Conservation (phyloP, 202 grass and related monocot species). For the Alloteropsis angusta region DNA sequence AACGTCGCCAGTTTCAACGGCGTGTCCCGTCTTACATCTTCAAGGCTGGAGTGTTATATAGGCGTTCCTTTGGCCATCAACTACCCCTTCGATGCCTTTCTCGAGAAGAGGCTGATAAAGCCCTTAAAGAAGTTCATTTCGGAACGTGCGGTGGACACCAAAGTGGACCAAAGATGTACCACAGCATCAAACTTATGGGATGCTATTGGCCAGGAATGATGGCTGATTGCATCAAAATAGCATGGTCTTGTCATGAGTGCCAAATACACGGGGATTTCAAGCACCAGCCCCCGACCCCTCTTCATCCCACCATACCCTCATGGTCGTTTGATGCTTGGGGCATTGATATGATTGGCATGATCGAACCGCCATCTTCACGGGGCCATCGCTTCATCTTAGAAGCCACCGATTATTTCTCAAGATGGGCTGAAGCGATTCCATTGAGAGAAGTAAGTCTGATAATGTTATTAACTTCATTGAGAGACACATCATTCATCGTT, state of each 20-base stretch:
- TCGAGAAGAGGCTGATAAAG: neutral
- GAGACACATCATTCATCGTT: neutral
- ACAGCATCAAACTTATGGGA: neutral
- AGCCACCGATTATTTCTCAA: neutral
- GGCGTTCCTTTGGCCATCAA: neutral
- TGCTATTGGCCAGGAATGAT: neutral
- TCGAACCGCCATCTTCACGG: neutral
- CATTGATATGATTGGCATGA: neutral
- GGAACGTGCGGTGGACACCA: neutral
- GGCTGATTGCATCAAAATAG: neutral
- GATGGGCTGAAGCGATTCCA: neutral
- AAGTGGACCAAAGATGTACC: neutral
- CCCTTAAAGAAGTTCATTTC: neutral
- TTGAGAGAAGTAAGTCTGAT: neutral
- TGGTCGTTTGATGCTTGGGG: neutral
- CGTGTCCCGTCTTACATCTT: neutral
- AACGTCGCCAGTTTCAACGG: neutral
- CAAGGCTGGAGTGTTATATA: neutral
- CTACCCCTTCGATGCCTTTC: neutral
- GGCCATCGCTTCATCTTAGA: neutral
- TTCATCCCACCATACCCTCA: neutral
- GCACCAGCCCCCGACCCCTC: neutral
- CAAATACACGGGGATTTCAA: neutral
- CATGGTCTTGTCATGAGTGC: neutral
- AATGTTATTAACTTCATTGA: neutral